A percentile compares a stretch with the other conserved stretches of the same genome.
phyloP scores from a whole-genome alignment of 1,284 basidiomycete species.

The Fomitopsis palustris region DNA sequence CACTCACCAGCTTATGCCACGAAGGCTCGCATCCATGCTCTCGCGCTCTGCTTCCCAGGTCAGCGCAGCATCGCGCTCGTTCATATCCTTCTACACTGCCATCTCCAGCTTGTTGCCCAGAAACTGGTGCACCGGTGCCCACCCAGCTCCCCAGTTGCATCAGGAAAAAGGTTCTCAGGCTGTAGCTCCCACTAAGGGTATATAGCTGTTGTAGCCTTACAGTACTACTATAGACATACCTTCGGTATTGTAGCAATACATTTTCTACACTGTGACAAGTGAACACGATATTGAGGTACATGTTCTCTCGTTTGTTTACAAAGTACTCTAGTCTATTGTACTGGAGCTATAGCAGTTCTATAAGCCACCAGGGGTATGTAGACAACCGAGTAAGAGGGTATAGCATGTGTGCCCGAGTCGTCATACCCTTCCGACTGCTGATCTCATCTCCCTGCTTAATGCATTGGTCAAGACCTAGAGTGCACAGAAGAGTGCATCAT shows the following conservation, averaged over 20 bases:
- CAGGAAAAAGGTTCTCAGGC: background rate
- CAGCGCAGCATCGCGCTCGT: constrained; percentile 12
- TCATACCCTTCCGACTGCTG: background rate
- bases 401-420: too few relatives aligned
- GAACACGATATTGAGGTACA: too few relatives aligned
- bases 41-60: constrained; percentile 8
- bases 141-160: constrained; percentile 41
- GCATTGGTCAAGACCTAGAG: too few relatives aligned
- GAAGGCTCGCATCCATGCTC: constrained; percentile 11
- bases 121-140: constrained; percentile 48
- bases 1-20: background rate
- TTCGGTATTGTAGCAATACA: background rate
- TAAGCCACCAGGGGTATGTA: too few relatives aligned
- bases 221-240: too few relatives aligned
- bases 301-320: too few relatives aligned
- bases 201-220: background rate
- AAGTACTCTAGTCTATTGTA: too few relatives aligned
- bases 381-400: too few relatives aligned
- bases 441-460: background rate
- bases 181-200: background rate
- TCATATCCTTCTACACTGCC: constrained; percentile 24
- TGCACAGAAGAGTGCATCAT: too few relatives aligned
- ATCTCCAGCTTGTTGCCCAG: constrained; percentile 22
- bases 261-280: background rate
- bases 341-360: too few relatives aligned